Base-by-base conservation (phyloP, 1,139 yeast species). In the Magnusiomyces suaveolens region DNA sequence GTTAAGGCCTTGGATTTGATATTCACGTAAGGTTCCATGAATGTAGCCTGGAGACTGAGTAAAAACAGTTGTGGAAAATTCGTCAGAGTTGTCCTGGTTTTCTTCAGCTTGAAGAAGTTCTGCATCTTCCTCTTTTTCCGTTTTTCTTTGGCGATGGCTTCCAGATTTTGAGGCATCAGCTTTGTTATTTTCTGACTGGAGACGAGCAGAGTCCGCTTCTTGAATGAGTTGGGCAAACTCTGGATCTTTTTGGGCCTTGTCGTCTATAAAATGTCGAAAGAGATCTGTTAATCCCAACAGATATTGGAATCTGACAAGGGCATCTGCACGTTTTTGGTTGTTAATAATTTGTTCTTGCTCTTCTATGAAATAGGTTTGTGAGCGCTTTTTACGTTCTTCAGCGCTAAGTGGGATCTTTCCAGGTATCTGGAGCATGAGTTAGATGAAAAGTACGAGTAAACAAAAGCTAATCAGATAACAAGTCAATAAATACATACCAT, bases 121-220 rank as follows among this genome's bases (percentile, higher is more conserved):
- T 1, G 88, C 95, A 67, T 88, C 97, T 67, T 90, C 97, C 65
- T 90, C 96, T 68, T 86, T 84, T 68, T 87, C 95, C 0, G 94
- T 83, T 66, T 87, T 87, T 57, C 95, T 62, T 18, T 82, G 72
- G 55, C 80, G 54, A 73, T 60, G 58, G 61, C 63, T 52, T 57
- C 60, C 44, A 26, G 50, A 43, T 26, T 25, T 39, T 18, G 41
- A 12, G 16, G 47, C 23, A 55, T 46, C 36, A 58, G 18, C 55
- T 2, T 18, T 12, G 14, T n/a, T 16, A n/a, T 21, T 54, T 53
- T 32, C 43, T 54, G 26, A 18, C 54, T 69, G 56, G 1, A 21
- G 38, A 20, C 53, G 48, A 21, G 39, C 53, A n/a, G 43, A 49
- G 25, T 57, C 59, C 32, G 81, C 72, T 56, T 76, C 79, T 57